Conservation (phyloP, 108 stramenopile genomes). For the Skeletonema costatum region DNA sequence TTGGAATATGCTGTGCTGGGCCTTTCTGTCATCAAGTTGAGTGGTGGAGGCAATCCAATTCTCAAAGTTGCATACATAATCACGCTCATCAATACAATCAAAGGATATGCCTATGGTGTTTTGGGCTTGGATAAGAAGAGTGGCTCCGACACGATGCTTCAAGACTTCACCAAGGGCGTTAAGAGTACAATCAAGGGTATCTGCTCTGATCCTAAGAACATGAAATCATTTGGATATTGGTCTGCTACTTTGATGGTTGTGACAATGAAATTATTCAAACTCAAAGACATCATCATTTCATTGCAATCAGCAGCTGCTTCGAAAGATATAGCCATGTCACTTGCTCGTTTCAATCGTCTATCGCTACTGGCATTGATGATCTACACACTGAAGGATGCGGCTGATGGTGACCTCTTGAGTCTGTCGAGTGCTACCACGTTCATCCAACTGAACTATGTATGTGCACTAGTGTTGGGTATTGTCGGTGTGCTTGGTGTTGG, state of each 20-base stretch:
- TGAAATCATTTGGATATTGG: conserved; percentile 33
- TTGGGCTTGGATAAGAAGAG: conserved; percentile 48
- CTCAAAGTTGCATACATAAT: conserved; percentile 16
- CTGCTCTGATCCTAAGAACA: conserved; percentile 20
- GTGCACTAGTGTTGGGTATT: conserved; percentile 8
- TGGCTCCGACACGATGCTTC: not conserved
- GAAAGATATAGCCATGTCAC: conserved; percentile 9
- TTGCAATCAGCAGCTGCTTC: not conserved
- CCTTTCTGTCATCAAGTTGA: conserved; percentile 3
- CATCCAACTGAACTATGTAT: conserved; percentile 63
- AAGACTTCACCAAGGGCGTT: conserved; percentile 14
- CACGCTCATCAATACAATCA: conserved; percentile 24
- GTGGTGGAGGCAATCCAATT: conserved; percentile 13
- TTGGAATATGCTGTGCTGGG: conserved; percentile 38
- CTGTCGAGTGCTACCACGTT: conserved; percentile 67
- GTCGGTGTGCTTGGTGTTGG: conserved; percentile 6
- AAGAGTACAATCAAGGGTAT: conserved; percentile 19
- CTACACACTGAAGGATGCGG: conserved; percentile 70
- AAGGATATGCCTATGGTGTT: conserved; percentile 58
- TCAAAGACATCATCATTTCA: conserved; percentile 32
- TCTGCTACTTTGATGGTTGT: conserved; percentile 37
- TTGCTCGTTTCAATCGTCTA: conserved; percentile 49
- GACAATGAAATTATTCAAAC: conserved; percentile 32
- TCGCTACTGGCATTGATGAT: conserved; percentile 48
- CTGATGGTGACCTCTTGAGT: conserved; percentile 67